Evolutionary conservation across 805 yeast genomes (phyloP), one percentile per base, ranked within the genome.

Genomic region (Wickerhamomyces sydowiorum): DNA sequence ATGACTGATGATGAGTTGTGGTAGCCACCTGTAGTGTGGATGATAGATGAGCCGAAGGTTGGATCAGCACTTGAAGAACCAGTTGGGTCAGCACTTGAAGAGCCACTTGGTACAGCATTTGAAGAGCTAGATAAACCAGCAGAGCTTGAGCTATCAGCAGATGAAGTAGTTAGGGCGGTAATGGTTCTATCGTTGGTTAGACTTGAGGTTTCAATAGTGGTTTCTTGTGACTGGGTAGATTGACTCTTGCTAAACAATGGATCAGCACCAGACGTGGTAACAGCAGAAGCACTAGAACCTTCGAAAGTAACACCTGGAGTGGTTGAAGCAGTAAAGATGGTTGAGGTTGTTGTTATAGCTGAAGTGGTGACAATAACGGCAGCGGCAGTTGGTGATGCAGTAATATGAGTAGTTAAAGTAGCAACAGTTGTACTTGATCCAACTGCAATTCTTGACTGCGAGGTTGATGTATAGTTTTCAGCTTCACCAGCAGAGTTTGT

Each of bases 301-400:
- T 27, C 24, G 8, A 6, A 12, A 7, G 17, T 21, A 5, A 32
- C 24, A 12, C 12, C 27, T 27, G 25, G 28, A n/a, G 25, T 27
- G 4, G 29, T 34, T 8, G 41, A 20, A 12, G 41, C 36, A 27
- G 36, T 30, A 8, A 44, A 37, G 6, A 49, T 36, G 5, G 50
- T 27, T 9, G 48, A 38, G 25, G 50, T 36, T n/a, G 47, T 39
- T 9, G 52, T 39, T 8, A 30, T 20, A 18, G 47, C 24, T 8
- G 40, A 19, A 10, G 53, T 38, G 12, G 44, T 37, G 5, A 49
- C 20, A 5, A 17, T 14, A n/a, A 30, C 18, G 39, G 37, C 15
- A 23, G 42, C 41, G 22, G 52, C 44, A 3, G 56, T 50, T 14
- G 55, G 33, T 8, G 37, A 7, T 6, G 30, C n/a, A 15, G 23